These are phyloP conservation scores for Kingdonia uniflora DNA, from an alignment of 164 flowering plant genomes.

Conservation along the genomic window DNA sequence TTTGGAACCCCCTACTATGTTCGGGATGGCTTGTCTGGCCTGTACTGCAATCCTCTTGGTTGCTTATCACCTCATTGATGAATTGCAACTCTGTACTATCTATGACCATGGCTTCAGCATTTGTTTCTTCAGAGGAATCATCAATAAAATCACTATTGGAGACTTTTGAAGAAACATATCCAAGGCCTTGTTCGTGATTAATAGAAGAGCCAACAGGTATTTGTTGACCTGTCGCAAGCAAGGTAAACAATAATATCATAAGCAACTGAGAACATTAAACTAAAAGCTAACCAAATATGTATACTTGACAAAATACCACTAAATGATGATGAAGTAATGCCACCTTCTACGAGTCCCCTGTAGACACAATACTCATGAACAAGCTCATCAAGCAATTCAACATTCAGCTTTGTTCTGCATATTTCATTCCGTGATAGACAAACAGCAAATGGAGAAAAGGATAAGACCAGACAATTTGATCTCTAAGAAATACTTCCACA, in stretches of 20 bases:
- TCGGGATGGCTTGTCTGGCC: conserved; percentile 39
- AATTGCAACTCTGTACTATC: conserved; percentile 40
- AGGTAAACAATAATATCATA: conserved; percentile 5
- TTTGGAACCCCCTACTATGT: conserved; percentile 26
- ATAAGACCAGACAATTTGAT: too few species aligned
- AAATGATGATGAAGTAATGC: conserved; percentile 18
- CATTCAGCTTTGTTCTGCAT: conserved; percentile 77
- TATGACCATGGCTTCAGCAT: conserved; percentile 23
- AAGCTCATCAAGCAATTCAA: conserved; percentile 74
- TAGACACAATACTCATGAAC: conserved; percentile 92
- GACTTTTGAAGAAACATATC: conserved; percentile 29
- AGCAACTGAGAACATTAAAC: background rate
- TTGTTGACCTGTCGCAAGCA: conserved; percentile 23
- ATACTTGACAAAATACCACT: conserved; percentile 17
- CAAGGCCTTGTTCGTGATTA: conserved; percentile 24
- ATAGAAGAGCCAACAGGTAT: conserved; percentile 15
- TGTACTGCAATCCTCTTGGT: conserved; percentile 75
- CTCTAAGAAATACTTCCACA: too few species aligned
- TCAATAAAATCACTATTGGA: conserved; percentile 19
- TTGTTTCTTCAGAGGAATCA: conserved; percentile 28
- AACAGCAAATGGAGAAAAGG: background rate
- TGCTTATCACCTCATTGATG: conserved; percentile 32
- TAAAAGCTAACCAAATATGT: background rate
- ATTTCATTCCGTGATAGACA: conserved; percentile 63
- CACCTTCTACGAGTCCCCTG: conserved; percentile 81